Evolutionary conservation across 2,329 filamentous ascomycete species (phyloP), one percentile per base, ranked within the genome.

Genomic region (Exophiala spinifera): DNA sequence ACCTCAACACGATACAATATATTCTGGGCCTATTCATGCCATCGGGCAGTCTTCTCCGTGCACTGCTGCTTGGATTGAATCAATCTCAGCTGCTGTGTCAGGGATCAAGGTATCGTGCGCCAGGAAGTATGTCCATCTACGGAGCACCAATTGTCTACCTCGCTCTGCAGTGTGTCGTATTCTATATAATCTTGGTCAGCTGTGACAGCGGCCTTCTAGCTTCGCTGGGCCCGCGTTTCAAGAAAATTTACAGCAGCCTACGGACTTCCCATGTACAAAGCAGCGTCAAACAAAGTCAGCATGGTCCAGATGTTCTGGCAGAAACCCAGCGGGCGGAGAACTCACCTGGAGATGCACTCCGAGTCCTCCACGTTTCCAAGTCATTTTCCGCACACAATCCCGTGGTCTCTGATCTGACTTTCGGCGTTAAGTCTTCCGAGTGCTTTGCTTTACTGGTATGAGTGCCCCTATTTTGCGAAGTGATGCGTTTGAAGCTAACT

Each of bases 381-480:
- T 15, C 48, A 5, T 63, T 61, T 31, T 31, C 28, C 43, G 43
- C 46, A 17, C 34, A 36, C 8, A 45, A 46, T 20, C 39, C 33
- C 8, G 60, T 57, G 13, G 49, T 77, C 1, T 66, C 69, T 46
- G 69, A 70, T 1, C 56, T 76, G 3, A 67, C 63, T 45, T 63
- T 77, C 39, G 64, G 69, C 39, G 68, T 76, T 53, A 57, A 61
- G 4, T 69, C 71, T 0, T 70, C 69, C 2, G 70, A 72, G 37
- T 73, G 74, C 59, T 71, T 70, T 31, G 28, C 28, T 10, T 31
- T 31, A 11, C 28, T 31, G 28, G 28, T 31, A 31, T 31, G 28
- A 7, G 28, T 10, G 28, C 10, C 28, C 28, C 28, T 10, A 10
- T 31, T 31, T 31, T 31, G 3, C 8, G 28, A 3, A 31, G 11